These are phyloP conservation scores for Calycina herbarum DNA, from an alignment of 2,329 filamentous ascomycete genomes.

Conservation along the genomic window DNA sequence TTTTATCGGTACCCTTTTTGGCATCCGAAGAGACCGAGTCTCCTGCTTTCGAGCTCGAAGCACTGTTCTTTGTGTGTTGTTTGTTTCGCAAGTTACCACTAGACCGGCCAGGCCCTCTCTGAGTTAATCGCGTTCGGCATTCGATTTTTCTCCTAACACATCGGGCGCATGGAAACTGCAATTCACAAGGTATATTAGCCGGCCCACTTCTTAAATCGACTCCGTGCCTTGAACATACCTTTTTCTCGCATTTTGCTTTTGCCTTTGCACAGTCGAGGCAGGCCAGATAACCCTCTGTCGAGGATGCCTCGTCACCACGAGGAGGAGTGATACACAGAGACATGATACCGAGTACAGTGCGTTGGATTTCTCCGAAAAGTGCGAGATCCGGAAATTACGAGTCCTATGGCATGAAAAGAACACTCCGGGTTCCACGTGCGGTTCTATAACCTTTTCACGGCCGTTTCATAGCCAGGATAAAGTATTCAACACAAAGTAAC, in stretches of 20 bases:
- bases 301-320: not conserved
- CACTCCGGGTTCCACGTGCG: conserved; percentile 1
- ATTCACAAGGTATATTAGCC: not conserved
- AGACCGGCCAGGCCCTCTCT: not conserved
- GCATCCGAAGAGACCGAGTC: not conserved
- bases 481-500: not conserved
- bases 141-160: not conserved
- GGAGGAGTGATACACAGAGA: conserved; percentile 2
- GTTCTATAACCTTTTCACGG: conserved; percentile 2
- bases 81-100: conserved; percentile 3
- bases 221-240: not conserved
- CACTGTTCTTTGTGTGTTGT: not conserved
- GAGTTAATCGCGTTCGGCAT: conserved; percentile 1
- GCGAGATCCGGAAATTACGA: conserved; percentile 6
- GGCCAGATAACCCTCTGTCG: not conserved
- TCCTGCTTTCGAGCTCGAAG: not conserved
- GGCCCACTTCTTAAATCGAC: not conserved
- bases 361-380: not conserved
- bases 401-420: not conserved
- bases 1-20: not conserved
- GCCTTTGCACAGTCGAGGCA: conserved; percentile 4
- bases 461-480: not conserved
- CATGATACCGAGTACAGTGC: not conserved
- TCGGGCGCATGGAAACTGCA: not conserved
- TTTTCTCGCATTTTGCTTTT: not conserved